Base-by-base conservation (phyloP, 2,329 filamentous ascomycete species). In the Leptographium flavum region DNA sequence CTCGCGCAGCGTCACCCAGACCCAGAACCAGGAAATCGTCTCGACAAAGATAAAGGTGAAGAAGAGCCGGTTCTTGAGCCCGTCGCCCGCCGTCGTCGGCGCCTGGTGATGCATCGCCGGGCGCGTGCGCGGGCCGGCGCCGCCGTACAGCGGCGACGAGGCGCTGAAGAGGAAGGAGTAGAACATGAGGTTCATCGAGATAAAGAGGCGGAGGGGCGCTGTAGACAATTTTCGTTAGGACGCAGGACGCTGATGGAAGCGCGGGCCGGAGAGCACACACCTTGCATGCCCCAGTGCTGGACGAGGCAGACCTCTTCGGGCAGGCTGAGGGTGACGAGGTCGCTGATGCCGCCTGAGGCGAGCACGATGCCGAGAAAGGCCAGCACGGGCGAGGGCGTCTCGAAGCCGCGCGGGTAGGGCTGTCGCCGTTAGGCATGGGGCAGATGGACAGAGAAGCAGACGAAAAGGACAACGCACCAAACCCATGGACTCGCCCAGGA, bases 21-120 rank as follows among this genome's bases (percentile, higher is more conserved):
- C 78, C 87, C 87, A 94, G 62, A 94, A 87, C 86, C 87, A 94
- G 49, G 74, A 73, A 53, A 86, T 69, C 60, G 86, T 76, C 67
- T 95, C 88, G 57, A 94, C 58, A 56, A 94, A 92, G 9, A 78
- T 79, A 63, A 87, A 92, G 0, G 83, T 79, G 58, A 95, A 93
- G 35, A 94, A 76, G 35, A 94, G 67, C 42, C 86, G 76, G 59
- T 93, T 94, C 66, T 88, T 87, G 55, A 94, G 62, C 22, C 75
- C 73, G 50, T 87, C 81, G 42, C 76, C 69, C 50, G 64, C 78
- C 71, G 62, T 72, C 57, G 60, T 56, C 41, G 60, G 57, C 30
- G 64, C 60, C 43, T 1, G n/a, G n/a, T n/a, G 60, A 0, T 63
- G 62, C 53, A 63, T 61, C n/a, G 60, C 50, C 45, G 64, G 53